Base-by-base conservation (phyloP, 2,329 filamentous ascomycete genomes). In the Stenocarpella maydis region DNA sequence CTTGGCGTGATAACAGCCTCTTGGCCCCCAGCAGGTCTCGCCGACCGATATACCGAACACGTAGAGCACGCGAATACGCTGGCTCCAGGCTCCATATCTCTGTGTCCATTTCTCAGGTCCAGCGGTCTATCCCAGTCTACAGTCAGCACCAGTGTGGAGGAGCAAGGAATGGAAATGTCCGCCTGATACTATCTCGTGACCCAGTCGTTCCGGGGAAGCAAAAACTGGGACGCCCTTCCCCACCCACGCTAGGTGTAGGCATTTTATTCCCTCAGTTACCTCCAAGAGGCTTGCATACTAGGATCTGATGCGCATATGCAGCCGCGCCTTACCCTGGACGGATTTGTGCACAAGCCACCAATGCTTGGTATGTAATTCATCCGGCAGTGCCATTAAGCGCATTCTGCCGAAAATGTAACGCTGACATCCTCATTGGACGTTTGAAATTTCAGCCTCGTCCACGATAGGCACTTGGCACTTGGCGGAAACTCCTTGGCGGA, bases 1-100 rank as follows among this genome's bases (percentile, higher is more conserved):
- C 64, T 67, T 67, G 65, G 65, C 64, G 19, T 58, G 64, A 55
- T 58, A 55, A 49, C 43, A 49, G 58, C 58, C 58, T 49, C 58
- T 63, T 63, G 58, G 58, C 58, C 58, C 28, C 41, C 43, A 49
- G 47, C 14, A 34, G 14, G 19, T 63, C 58, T 63, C 41, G 58
- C 58, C 58, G 58, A 63, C n/a, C 28, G 10, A 49, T 49, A 37
- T n/a, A 49, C 58, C 58, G 58, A 63, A 37, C 37, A 26, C n/a
- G n/a, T n/a, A n/a, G n/a, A n/a, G n/a, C n/a, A n/a, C n/a, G n/a
- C n/a, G n/a, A n/a, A n/a, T n/a, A n/a, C n/a, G 55, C 55, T 41
- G 26, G 41, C n/a, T 31, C 41, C 15, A 34, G 31, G 55, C 17
- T 12, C n/a, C n/a, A n/a, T n/a, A 19, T 37, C 26, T 28, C 21